Conservation (phyloP, 805 yeast genomes). For the Zygotorulaspora chibaensis region DNA sequence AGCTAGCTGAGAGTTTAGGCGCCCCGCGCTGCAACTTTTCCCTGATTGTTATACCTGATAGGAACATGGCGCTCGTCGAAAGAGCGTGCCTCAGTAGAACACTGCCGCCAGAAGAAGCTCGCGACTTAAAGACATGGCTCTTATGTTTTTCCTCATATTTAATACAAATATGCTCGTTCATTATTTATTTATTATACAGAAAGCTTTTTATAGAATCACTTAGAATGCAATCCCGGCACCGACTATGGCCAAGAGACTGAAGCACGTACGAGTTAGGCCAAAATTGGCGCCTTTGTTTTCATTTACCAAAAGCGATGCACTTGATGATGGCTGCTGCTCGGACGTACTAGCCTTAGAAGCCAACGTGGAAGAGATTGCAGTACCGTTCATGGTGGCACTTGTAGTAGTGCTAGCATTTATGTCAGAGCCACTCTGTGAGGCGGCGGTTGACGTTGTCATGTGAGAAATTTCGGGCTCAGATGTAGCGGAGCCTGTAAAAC, state of each 20-base stretch:
- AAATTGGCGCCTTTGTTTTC: neutral
- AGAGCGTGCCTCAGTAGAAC: no score
- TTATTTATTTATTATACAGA: no score
- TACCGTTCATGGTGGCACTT: neutral
- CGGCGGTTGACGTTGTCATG: neutral
- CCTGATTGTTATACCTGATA: no score
- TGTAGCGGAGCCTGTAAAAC: no score
- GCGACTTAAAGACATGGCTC: no score
- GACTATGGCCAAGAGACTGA: neutral
- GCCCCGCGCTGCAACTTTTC: no score
- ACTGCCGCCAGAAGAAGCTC: no score
- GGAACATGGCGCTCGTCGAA: no score
- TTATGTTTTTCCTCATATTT: no score
- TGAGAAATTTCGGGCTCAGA: neutral
- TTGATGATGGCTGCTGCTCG: neutral
- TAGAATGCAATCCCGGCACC: neutral
- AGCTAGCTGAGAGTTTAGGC: no score
- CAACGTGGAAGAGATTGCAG: constrained; percentile 1
- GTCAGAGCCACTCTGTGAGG: neutral
- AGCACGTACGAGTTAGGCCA: neutral
- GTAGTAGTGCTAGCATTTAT: neutral
- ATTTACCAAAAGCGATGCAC: neutral
- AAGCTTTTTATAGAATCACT: neutral
- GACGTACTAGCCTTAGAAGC: neutral
- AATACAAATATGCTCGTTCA: no score